Percentiles rank a stretch among this genome's conserved stretches.
Evolutionary conservation across 148 eudicot species (phyloP).

Genomic region (Arctostaphylos glauca): DNA sequence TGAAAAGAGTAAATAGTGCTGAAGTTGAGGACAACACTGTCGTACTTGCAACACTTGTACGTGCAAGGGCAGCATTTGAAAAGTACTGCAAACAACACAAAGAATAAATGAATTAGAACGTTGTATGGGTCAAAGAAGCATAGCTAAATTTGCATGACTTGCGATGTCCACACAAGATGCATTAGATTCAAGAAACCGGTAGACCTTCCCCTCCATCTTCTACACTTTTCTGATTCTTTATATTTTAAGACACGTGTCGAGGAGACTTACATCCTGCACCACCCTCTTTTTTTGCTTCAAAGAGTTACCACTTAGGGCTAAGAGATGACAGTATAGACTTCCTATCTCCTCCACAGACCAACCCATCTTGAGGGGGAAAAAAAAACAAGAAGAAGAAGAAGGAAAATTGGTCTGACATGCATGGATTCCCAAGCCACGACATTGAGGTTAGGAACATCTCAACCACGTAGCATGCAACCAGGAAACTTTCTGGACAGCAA

Average conservation of each 20-base stretch:
- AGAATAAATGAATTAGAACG: neutral
- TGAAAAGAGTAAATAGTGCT: conserved; percentile 91
- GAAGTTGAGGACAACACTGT: conserved; percentile 95
- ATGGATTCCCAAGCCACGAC: neutral
- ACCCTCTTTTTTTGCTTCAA: neutral
- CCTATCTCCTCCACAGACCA: neutral
- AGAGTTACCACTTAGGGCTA: neutral
- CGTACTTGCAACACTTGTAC: conserved; percentile 98
- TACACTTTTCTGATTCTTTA: neutral
- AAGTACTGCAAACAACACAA: conserved; percentile 63
- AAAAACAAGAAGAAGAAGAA: neutral
- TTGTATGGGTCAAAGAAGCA: neutral
- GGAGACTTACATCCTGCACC: neutral
- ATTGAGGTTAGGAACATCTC: neutral
- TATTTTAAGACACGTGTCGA: neutral
- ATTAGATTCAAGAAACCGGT: neutral
- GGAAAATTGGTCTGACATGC: neutral
- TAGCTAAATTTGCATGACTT: neutral
- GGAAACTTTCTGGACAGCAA: neutral
- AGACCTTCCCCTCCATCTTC: neutral
- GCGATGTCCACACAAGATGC: neutral
- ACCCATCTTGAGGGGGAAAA: neutral
- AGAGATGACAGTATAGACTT: neutral
- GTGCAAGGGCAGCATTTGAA: conserved; percentile 96
- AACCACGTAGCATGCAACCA: neutral